Evolutionary conservation across 768 basidiomycete genomes (phyloP).

Genomic region (Tricholoma sp.): DNA sequence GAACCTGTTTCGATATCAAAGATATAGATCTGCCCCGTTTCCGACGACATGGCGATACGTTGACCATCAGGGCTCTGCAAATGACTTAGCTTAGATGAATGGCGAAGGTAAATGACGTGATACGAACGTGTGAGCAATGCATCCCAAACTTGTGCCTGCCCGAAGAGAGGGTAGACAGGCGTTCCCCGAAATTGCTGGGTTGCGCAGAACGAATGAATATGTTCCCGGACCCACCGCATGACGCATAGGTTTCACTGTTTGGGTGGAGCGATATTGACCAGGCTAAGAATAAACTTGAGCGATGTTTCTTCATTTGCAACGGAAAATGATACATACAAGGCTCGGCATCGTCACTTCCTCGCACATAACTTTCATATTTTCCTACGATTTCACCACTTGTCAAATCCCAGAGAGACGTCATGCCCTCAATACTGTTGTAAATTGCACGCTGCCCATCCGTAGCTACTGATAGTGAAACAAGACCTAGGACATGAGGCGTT

Average conservation of each 20-base stretch:
- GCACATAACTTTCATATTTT: slow-evolving; percentile 68
- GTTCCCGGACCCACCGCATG: slow-evolving; percentile 68
- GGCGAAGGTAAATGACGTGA: neutral
- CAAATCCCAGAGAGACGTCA: slow-evolving; percentile 73
- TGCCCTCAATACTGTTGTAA: slow-evolving; percentile 82
- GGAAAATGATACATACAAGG: slow-evolving; percentile 50
- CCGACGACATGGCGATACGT: slow-evolving; percentile 75
- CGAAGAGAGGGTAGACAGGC: slow-evolving; percentile 52
- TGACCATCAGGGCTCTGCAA: slow-evolving; percentile 83
- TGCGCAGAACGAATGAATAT: slow-evolving; percentile 70
- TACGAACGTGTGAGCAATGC: slow-evolving; percentile 62
- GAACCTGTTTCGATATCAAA: slow-evolving; percentile 72
- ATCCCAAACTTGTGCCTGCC: slow-evolving; percentile 78
- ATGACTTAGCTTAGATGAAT: slow-evolving; percentile 3
- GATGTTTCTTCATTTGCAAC: neutral
- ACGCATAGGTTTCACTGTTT: slow-evolving; percentile 64
- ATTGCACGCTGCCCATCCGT: slow-evolving; percentile 62
- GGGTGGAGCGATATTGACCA: slow-evolving; percentile 87
- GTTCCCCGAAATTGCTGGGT: slow-evolving; percentile 60
- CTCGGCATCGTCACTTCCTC: slow-evolving; percentile 54
- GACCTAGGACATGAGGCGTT: slow-evolving; percentile 76
- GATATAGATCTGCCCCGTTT: slow-evolving; percentile 84
- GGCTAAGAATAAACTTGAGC: slow-evolving; percentile 36
- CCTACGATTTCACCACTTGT: slow-evolving; percentile 54
- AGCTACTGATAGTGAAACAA: slow-evolving; percentile 74